Percentiles rank a stretch among this genome's conserved stretches.
These are phyloP conservation scores for Komagataea norvegica DNA, from an alignment of 1,139 yeast genomes.

Conservation along the genomic window DNA sequence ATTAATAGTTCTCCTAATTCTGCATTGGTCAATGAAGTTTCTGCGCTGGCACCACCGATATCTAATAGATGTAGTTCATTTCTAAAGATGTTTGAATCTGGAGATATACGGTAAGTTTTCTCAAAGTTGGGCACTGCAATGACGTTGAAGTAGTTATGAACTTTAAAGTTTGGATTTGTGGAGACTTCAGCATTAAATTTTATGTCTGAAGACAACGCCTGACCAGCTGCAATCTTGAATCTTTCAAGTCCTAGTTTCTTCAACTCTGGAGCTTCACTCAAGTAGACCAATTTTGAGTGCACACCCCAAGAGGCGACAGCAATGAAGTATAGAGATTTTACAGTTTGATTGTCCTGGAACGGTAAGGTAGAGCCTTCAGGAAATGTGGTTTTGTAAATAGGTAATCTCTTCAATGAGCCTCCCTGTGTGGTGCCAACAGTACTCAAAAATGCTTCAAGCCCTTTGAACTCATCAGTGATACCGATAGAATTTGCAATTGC, in stretches of 20 bases:
- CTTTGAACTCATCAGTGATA: slow-evolving; percentile 36
- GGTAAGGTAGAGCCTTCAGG: slow-evolving; percentile 40
- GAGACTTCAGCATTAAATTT: slow-evolving; percentile 40
- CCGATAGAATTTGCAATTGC: slow-evolving; percentile 67
- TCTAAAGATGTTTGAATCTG: slow-evolving; percentile 52
- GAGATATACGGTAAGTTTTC: slow-evolving; percentile 67
- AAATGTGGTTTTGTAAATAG: slow-evolving; percentile 50
- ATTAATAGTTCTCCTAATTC: slow-evolving; percentile 53
- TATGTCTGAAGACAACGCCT: slow-evolving; percentile 46
- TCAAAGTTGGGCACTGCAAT: slow-evolving; percentile 65
- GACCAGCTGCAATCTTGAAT: slow-evolving; percentile 63
- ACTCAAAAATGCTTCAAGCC: slow-evolving; percentile 29
- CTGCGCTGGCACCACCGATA: slow-evolving; percentile 37
- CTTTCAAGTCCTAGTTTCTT: slow-evolving; percentile 60
- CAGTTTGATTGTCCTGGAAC: slow-evolving; percentile 3
- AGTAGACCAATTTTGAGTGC: slow-evolving; percentile 82
- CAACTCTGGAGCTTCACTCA: slow-evolving; percentile 65
- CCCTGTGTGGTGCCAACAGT: no score
- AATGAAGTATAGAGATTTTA: slow-evolving; percentile 39
- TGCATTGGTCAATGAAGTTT: slow-evolving; percentile 15
- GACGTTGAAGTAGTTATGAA: slow-evolving; percentile 61
- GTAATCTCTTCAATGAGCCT: slow-evolving; percentile 40
- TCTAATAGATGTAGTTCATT: slow-evolving; percentile 50
- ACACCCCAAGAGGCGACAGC: slow-evolving; percentile 83
- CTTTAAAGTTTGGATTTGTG: slow-evolving; percentile 1